Evolutionary conservation across 2,329 filamentous ascomycete species (phyloP), one percentile per base, ranked within the genome.

Genomic region (Cladorrhinum sp.): DNA sequence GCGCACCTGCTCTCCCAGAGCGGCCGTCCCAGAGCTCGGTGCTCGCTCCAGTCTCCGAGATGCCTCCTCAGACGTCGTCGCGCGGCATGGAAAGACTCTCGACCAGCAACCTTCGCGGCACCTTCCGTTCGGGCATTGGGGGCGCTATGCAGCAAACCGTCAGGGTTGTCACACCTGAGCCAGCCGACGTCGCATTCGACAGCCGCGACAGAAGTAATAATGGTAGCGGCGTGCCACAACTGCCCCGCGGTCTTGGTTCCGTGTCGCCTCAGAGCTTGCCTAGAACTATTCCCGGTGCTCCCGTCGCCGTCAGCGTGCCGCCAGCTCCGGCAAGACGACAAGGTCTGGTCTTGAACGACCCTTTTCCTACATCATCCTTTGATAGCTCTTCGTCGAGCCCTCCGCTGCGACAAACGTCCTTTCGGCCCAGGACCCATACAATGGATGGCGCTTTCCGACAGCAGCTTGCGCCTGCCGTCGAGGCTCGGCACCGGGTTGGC

Each of bases 151-250:
- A 77, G 66, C 70, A 73, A 65, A 83, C 82, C 51, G 83, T 88
- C 69, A 85, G 88, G 64, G 77, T 86, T 60, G 86, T 90, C 65
- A 90, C 87, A 64, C 87, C 88, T 66, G 88, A 91, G 49, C 75
- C 74, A 48, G 65, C 71, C 63, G 79, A 81, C 61, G 67, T 69
- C 70, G 66, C 67, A 69, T 66, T 63, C 53, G 63, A 67, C 50
- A 61, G 63, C 49, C 52, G 58, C n/a, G 68, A 70, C 65, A 70
- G 65, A 62, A 55, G 33, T 28, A 16, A 21, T 3, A 24, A n/a
- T 39, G 58, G 54, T 21, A 58, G 50, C 46, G 61, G 52, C 28
- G 56, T 57, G 46, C 26, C 66, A 48, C 67, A 67, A 36, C 60
- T 67, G 49, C 64, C 72, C 64, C 75, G 72, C 59, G 69, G 68